phyloP scores from a whole-genome alignment of 1,284 basidiomycete genomes.

The Mycena sp. region DNA sequence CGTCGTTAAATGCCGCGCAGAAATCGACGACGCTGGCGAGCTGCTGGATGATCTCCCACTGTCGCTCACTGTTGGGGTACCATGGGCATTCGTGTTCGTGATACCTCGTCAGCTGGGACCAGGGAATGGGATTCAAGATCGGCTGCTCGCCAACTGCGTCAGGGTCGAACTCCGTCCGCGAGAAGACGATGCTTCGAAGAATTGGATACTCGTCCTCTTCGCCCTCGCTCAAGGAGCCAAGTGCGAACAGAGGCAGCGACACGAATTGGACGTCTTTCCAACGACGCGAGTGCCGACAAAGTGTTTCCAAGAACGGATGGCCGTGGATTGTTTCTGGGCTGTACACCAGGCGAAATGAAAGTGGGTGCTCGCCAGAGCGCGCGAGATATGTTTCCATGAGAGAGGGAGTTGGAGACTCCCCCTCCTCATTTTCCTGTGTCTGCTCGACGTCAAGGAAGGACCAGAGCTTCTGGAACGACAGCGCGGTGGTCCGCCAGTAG shows the following conservation, averaged over 20 bases:
- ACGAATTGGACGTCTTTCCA: constrained; percentile 5
- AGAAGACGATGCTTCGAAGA: neutral
- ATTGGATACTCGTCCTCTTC: neutral
- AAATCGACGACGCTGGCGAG: constrained; percentile 3
- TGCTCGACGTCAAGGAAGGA: constrained; percentile 19
- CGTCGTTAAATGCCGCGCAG: neutral
- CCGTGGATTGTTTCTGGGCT: neutral
- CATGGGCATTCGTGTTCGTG: constrained; percentile 6
- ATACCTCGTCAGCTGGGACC: constrained; percentile 9
- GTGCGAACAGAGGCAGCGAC: neutral
- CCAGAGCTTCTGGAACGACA: constrained; percentile 16
- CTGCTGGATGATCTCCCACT: neutral
- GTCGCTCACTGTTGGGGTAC: neutral
- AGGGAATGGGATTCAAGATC: constrained; percentile 1
- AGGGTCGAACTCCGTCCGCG: neutral
- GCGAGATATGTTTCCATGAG: constrained; percentile 1
- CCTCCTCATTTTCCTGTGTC: neutral
- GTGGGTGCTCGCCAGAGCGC: constrained; percentile 10
- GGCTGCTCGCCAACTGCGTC: neutral
- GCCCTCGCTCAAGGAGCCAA: neutral
- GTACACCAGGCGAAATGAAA: constrained; percentile 11
- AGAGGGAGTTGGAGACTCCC: neutral
- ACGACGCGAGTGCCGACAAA: neutral
- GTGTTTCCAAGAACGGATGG: constrained; percentile 4
- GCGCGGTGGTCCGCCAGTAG: constrained; percentile 11